These are phyloP conservation scores for Byssochlamys sp. DNA, from an alignment of 2,329 filamentous ascomycete genomes.

Conservation along the genomic window DNA sequence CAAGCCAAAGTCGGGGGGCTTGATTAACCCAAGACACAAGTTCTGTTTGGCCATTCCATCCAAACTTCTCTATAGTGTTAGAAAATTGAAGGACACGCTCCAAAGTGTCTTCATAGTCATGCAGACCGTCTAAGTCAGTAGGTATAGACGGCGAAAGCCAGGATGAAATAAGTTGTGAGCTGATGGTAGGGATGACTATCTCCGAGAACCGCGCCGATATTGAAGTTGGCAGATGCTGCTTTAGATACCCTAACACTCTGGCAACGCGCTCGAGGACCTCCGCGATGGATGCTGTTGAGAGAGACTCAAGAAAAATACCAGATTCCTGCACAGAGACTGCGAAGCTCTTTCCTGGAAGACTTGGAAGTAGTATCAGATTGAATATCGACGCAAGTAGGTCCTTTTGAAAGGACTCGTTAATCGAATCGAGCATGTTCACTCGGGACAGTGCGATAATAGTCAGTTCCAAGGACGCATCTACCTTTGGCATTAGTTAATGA, in stretches of 20 bases:
- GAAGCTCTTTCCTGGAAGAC: slow-evolving; percentile 14
- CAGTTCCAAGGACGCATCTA: slow-evolving; percentile 17
- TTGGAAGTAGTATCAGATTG: slow-evolving; percentile 23
- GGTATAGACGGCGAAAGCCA: slow-evolving; percentile 75
- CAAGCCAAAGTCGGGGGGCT: slow-evolving; percentile 74
- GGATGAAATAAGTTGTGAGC: slow-evolving; percentile 56
- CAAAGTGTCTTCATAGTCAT: slow-evolving; percentile 62
- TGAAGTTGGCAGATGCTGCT: slow-evolving; percentile 39
- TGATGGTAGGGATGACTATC: slow-evolving; percentile 60
- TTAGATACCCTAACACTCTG: slow-evolving; percentile 42
- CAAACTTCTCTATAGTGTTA: slow-evolving; percentile 49
- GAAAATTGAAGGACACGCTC: slow-evolving; percentile 57
- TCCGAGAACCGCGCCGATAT: slow-evolving; percentile 51
- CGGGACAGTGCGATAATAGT: slow-evolving; percentile 23
- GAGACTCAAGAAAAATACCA: slow-evolving; percentile 18
- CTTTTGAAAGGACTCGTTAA: slow-evolving; percentile 24
- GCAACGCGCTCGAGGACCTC: slow-evolving; percentile 36
- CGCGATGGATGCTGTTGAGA: slow-evolving; percentile 18
- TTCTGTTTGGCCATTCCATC: slow-evolving; percentile 53
- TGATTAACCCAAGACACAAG: slow-evolving; percentile 71
- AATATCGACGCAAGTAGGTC: slow-evolving; percentile 23
- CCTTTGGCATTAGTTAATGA: slow-evolving; percentile 2
- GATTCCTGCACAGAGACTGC: slow-evolving; percentile 18
- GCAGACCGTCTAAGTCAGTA: slow-evolving; percentile 60
- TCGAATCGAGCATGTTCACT: slow-evolving; percentile 21